Percentiles rank a stretch among this genome's conserved stretches.
Conservation (phyloP, 2,329 filamentous ascomycete species). For the Penicillium sp. region DNA sequence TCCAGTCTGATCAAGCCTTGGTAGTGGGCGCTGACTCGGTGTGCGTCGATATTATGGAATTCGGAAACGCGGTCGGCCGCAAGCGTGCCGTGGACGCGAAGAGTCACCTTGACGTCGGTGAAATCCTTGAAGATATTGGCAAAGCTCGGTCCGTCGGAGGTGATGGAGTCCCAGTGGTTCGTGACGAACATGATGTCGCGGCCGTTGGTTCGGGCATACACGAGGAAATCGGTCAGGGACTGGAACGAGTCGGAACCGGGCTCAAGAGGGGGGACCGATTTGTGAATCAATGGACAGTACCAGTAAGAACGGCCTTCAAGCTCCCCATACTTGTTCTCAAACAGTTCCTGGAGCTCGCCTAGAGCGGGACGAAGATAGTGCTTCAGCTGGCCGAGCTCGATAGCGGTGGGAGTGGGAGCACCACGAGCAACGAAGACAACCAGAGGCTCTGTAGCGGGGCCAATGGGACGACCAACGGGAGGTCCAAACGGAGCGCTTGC, state of each 20-base stretch:
- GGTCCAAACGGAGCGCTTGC: background rate
- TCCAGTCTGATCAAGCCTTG: background rate
- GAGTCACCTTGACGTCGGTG: background rate
- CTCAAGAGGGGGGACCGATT: background rate
- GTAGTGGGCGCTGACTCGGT: background rate
- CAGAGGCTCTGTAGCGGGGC: background rate
- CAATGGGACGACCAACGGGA: background rate
- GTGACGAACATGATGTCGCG: background rate
- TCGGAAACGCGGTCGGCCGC: background rate
- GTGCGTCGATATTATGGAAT: background rate
- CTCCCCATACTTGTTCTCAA: background rate
- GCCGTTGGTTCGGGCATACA: background rate
- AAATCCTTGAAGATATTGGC: background rate
- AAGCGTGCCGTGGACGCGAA: background rate
- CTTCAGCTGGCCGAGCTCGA: background rate
- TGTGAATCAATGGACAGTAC: slow-evolving; percentile 2
- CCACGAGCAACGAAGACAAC: slow-evolving; percentile 1
- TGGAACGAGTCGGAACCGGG: background rate
- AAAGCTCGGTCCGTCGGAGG: background rate
- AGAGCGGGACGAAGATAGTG: background rate
- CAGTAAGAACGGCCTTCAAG: background rate
- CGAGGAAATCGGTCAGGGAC: background rate
- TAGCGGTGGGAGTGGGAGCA: background rate
- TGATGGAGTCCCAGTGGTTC: background rate
- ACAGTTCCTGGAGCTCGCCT: background rate